Base-by-base conservation (phyloP, 495 filamentous ascomycete genomes). In the Penicillium crystallinum region DNA sequence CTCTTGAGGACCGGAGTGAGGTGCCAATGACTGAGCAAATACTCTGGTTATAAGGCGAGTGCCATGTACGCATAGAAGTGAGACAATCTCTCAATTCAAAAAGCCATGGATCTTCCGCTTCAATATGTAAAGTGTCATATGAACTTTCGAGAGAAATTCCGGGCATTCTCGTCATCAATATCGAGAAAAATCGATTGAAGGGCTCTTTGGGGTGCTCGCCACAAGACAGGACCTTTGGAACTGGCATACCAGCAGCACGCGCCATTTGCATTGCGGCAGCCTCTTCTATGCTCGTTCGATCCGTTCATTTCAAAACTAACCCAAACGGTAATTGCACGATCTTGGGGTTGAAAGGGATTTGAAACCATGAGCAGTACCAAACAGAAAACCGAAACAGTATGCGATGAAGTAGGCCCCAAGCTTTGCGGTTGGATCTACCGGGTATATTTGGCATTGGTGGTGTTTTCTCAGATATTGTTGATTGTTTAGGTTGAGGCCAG, bases 261-360 rank as follows among this genome's bases (percentile, higher is more conserved):
- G 66, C 68, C 46, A 73, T 61, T 55, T 69, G 52, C 64, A 71
- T 77, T 25, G 69, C 57, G 23, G 58, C 42, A 10, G 62, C 70
- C 49, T 77, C 71, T 53, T 73, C 71, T 18, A 72, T 33, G n/a
- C 65, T 58, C 8, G 66, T 75, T 17, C 69, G 54, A 52, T 75
- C 63, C 21, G 68, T 65, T 69, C 70, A 75, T 62, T 77, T 75
- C 53, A 71, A 34, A 21, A 71, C 48, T 14, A 66, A 58, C 8
- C 67, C 69, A 34, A 72, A 70, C 0, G 66, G 69, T 4, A 68
- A 49, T 42, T 72, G 57, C 1, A 57, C 27, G 25, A 67, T 64
- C 7, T 57, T 30, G 19, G 33, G n/a, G 53, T 67, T 52, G 40
- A 50, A 65, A 15, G 4, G 1, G 35, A 67, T 53, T 3, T 38